Conservation (phyloP, 1,284 basidiomycete species). For the Takashimella tepidaria region DNA sequence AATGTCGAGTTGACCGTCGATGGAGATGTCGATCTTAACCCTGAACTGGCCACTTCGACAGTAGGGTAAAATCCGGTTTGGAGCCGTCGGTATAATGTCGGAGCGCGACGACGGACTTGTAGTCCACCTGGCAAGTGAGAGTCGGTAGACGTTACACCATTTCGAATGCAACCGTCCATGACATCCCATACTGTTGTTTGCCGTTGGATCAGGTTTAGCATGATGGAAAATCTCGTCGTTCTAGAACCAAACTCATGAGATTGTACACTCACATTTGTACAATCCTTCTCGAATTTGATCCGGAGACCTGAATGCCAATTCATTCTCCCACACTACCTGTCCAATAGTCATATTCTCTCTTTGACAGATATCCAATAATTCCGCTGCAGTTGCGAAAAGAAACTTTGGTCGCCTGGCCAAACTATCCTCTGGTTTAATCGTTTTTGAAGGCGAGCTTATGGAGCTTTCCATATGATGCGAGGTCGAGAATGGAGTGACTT, state of each 20-base stretch:
- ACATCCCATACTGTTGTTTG: slow-evolving; percentile 69
- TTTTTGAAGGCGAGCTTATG: slow-evolving; percentile 9
- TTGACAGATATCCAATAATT: slow-evolving; percentile 25
- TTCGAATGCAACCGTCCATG: slow-evolving; percentile 90
- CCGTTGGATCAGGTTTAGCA: slow-evolving; percentile 5
- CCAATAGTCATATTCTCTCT: slow-evolving; percentile 74
- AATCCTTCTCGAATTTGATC: slow-evolving; percentile 73
- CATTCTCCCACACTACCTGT: slow-evolving; percentile 93
- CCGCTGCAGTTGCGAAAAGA: slow-evolving; percentile 24
- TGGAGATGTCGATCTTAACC: slow-evolving; percentile 42
- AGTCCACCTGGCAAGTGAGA: slow-evolving; percentile 77
- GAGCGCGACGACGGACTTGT: slow-evolving; percentile 70
- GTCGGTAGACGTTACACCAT: slow-evolving; percentile 74
- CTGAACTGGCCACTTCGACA: slow-evolving; percentile 13
- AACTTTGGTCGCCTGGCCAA: slow-evolving; percentile 32
- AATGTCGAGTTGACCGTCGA: slow-evolving; percentile 36
- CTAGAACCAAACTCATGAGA: background rate
- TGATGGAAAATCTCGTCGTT: too few species aligned
- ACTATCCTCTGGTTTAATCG: background rate
- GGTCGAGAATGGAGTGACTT: too few species aligned
- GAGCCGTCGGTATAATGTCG: slow-evolving; percentile 76
- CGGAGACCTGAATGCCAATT: slow-evolving; percentile 69
- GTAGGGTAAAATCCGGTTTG: slow-evolving; percentile 59
- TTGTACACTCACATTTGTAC: slow-evolving; percentile 22
- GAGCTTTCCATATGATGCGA: too few species aligned